Evolutionary conservation across 2,329 filamentous ascomycete genomes (phyloP), one percentile per base, ranked within the genome.

Genomic region (Monilinia vaccinii-corymbosi): DNA sequence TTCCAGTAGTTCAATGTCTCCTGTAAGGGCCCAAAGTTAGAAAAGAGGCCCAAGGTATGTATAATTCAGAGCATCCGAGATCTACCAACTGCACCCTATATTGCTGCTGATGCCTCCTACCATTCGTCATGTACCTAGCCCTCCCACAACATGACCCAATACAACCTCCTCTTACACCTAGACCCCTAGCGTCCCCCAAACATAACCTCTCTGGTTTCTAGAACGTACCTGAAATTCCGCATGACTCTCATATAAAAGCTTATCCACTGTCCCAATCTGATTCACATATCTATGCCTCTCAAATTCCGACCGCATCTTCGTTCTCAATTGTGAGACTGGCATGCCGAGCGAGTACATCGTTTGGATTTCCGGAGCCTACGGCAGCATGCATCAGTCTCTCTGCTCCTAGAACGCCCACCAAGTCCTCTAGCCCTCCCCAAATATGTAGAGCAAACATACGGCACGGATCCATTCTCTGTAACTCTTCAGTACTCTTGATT

Each of bases 1-100:
- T 97, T 96, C 94, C 94, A 99, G 81, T 89, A 99, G 79, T 99
- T 99, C 81, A 99, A 85, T 58, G 89, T 99, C 81, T 99, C 94
- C 92, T 97, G 69, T 60, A 25, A 44, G 44, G 31, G 8, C 16
- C 18, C 7, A 16, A n/a, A n/a, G 14, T 61, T 34, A 56, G 51
- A 18, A 46, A 34, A 13, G 9, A 25, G 9, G 16, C 11, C 21
- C 6, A 18, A 44, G 31, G 8, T 23, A 31, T 21, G 8, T 23
- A 31, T 21, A 32, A 8, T 13, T 25, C 38, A 32, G 21, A n/a
- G 38, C 18, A n/a, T 36, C 25, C 21, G 14, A 28, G 6, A 34
- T 25, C 25, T 23, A 18, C 46, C n/a, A 40, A 42, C 8, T 32
- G 25, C 28, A 28, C 14, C n/a, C 18, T 8, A 10, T 32, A 21